Percentiles rank a stretch among this genome's conserved stretches.
Conservation (phyloP, 2,329 filamentous ascomycete species). For the Thelonectria blattea region DNA sequence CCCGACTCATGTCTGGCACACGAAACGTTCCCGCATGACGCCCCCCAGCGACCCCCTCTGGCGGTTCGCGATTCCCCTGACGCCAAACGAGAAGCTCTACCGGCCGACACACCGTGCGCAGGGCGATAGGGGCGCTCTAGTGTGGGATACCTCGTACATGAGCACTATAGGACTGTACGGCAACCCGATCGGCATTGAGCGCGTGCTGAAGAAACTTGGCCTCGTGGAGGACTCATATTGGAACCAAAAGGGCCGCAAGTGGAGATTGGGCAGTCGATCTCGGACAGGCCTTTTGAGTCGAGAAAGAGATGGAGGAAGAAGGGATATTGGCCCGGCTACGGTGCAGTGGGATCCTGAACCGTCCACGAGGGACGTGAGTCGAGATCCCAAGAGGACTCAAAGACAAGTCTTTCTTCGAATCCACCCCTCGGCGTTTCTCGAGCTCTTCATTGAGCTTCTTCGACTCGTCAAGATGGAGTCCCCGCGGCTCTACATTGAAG, state of each 20-base stretch:
- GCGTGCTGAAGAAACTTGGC: slow-evolving; percentile 70
- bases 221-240: slow-evolving; percentile 66
- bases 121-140: slow-evolving; percentile 76
- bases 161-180: slow-evolving; percentile 84
- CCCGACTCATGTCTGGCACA: slow-evolving; percentile 92
- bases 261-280: slow-evolving; percentile 63
- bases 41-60: slow-evolving; percentile 79
- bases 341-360: slow-evolving; percentile 73
- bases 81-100: slow-evolving; percentile 89
- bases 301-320: slow-evolving; percentile 58
- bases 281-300: slow-evolving; percentile 59
- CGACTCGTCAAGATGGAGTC: slow-evolving; percentile 64
- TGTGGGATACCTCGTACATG: slow-evolving; percentile 95
- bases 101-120: slow-evolving; percentile 83
- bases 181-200: slow-evolving; percentile 64
- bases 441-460: slow-evolving; percentile 69
- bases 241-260: slow-evolving; percentile 70
- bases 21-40: slow-evolving; percentile 91
- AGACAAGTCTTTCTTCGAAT: slow-evolving; percentile 71
- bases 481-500: slow-evolving; percentile 68
- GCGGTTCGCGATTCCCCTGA: slow-evolving; percentile 85
- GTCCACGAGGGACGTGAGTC: slow-evolving; percentile 34
- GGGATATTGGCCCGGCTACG: slow-evolving; percentile 73
- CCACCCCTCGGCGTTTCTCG: slow-evolving; percentile 81
- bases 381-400: slow-evolving; percentile 34